Evolutionary conservation across 805 yeast genomes (phyloP), one percentile per base, ranked within the genome.

Genomic region (Schizosaccharomyces octosporus): DNA sequence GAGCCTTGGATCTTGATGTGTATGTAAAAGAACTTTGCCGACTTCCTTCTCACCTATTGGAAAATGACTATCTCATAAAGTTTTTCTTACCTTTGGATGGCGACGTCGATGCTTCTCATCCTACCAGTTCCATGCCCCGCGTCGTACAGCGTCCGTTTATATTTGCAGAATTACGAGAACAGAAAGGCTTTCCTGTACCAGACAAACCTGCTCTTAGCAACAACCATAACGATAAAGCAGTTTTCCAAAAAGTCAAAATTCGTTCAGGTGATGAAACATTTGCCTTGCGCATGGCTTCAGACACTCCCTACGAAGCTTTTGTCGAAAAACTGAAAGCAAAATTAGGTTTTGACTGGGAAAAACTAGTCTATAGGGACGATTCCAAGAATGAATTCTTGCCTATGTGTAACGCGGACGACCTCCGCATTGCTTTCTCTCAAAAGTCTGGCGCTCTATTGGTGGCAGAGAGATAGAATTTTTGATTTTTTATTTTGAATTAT

Each of bases 31-130:
- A 78, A 48, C 71, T 90, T 64, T 77, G 87, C 41, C 75, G 79
- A 54, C 76, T 90, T 67, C 97, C 97, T 0, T 72, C 75, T 15
- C 82, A 88, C 66, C 85, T 93, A 21, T 59, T 64, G 13, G 62
- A 62, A 27, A 59, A 63, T 36, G 43, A 58, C 15, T 61, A 61
- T 63, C 94, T 88, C 1, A 78, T 81, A 64, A 75, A 78, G 45
- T 76, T 93, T 61, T 93, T 93, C 71, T 83, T 80, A 5, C 70
- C 86, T 3, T 72, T 79, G 51, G 79, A 79, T 2, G 85, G 84
- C 59, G 90, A 85, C 69, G 76, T 77, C 63, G 85, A 81, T 66
- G 67, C 72, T 41, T n/a, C 31, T 24, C 36, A 51, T 51, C 36
- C 57, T 19, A 51, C 57, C n/a, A 51, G 57, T 29, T 17, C 36